A percentile compares a stretch with the other conserved stretches of the same genome.
Conservation (phyloP, 1,284 basidiomycete species). For the Trichosporon sp. region DNA sequence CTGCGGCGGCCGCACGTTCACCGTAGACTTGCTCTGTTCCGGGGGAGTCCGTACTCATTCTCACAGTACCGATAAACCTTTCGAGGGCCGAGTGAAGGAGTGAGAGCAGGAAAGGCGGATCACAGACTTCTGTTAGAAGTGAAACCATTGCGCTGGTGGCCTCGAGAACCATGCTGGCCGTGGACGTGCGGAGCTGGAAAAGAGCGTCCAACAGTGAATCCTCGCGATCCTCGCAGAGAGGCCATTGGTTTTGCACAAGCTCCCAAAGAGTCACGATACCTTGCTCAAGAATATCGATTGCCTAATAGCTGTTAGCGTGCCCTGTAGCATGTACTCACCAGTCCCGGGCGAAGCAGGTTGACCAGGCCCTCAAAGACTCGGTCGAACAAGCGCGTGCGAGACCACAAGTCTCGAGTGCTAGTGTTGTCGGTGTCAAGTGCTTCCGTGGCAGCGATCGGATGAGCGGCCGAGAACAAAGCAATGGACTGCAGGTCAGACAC, state of each 20-base stretch:
- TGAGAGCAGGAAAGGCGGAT: constrained; percentile 37
- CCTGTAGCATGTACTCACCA: neutral
- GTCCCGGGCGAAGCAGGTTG: neutral
- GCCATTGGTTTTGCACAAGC: constrained; percentile 43
- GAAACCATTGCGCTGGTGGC: constrained; percentile 42
- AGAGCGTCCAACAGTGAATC: constrained; percentile 32
- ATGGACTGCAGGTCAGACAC: constrained; percentile 34
- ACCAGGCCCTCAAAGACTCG: constrained; percentile 31
- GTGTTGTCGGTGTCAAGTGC: neutral
- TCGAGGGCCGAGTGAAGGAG: constrained; percentile 31
- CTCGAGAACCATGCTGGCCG: constrained; percentile 35
- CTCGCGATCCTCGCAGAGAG: constrained; percentile 37
- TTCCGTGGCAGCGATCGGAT: no score
- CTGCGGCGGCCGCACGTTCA: constrained; percentile 21
- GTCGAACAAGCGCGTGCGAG: constrained; percentile 28
- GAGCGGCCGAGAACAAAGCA: constrained; percentile 27
- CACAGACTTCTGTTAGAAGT: constrained; percentile 34
- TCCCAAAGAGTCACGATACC: constrained; percentile 42
- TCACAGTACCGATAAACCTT: constrained; percentile 23
- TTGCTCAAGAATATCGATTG: constrained; percentile 31
- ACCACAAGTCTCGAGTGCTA: constrained; percentile 25
- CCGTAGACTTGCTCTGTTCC: constrained; percentile 3
- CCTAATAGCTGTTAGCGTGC: constrained; percentile 14
- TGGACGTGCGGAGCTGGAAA: constrained; percentile 32
- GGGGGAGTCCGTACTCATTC: neutral